Base-by-base conservation (phyloP, 345 rosid genomes). In the Schrenkiella parvula region DNA sequence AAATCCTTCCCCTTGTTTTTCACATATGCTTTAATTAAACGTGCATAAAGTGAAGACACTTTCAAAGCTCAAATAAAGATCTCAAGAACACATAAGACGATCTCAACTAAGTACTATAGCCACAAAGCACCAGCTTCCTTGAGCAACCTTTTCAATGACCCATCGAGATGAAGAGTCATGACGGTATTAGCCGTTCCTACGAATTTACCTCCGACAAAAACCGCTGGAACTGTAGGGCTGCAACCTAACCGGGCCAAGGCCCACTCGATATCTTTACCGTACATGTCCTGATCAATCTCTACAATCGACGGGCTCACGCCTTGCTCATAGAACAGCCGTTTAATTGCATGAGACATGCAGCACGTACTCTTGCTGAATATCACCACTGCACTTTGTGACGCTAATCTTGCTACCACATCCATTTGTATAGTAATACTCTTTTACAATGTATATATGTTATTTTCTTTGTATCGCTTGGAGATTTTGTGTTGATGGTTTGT, bases 321-420 rank as follows among this genome's bases (percentile, higher is more conserved):
- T 66, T 84, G 96, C 62, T 91, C 98, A 50, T 93, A 93, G 53
- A 93, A 93, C 79, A 93, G 60, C 39, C 92, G 81, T 80, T 93
- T 91, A 35, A 91, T 88, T 51, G 98, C 87, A 73, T 93, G 97
- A 83, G 92, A 76, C 96, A 93, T 89, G 82, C 91, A 88, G 74
- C 97, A 93, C 2, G 96, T 78, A 66, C 91, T 91, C 87, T 89
- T 91, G 86, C 96, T 93, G 86, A 91, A 93, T 42, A 91, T 89
- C 87, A 93, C 97, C 81, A 93, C 97, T 17, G 96, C 96, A 80
- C 85, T 93, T 47, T 89, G 95, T 1, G 96, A 84, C 10, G 89
- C 92, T 66, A 93, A 55, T 72, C 80, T 93, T 12, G 81, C 81
- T 8, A 93, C 85, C 15, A 86, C 72, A 70, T 93, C 98, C 98